Percentiles rank a stretch among this genome's conserved stretches.
Evolutionary conservation across 371 early-diverging fungal genomes (phyloP).

Genomic region (Lichtheimia ornata): DNA sequence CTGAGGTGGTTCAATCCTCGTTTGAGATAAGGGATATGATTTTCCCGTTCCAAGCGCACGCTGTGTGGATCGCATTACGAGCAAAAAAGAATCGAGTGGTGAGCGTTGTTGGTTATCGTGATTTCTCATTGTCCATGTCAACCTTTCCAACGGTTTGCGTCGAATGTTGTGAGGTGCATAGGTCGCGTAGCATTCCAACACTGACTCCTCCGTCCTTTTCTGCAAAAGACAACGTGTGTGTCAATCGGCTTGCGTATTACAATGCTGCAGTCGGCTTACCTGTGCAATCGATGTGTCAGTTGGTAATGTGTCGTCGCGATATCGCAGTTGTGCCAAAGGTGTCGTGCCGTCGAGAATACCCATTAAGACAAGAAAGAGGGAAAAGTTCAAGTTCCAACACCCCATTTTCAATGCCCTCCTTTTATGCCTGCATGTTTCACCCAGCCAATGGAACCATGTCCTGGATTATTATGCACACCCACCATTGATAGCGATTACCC

Average conservation of each 20-base stretch:
- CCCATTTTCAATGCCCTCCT: too few species aligned
- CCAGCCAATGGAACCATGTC: too few species aligned
- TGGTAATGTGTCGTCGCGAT: conserved; percentile 49
- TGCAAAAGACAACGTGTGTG: neutral
- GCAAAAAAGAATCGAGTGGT: neutral
- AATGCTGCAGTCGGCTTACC: too few species aligned
- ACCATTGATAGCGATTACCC: too few species aligned
- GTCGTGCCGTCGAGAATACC: conserved; percentile 33
- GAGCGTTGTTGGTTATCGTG: neutral
- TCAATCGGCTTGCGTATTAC: too few species aligned
- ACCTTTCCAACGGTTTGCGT: conserved; percentile 27
- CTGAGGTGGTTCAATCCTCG: conserved; percentile 55
- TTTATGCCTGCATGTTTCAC: too few species aligned
- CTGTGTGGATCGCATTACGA: conserved; percentile 20
- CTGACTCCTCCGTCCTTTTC: conserved; percentile 38
- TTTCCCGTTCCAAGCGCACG: conserved; percentile 45
- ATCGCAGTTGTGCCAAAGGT: conserved; percentile 25
- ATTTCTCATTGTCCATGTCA: conserved; percentile 1
- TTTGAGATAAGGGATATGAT: conserved; percentile 62
- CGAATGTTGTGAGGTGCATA: conserved; percentile 34
- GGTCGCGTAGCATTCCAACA: conserved; percentile 32
- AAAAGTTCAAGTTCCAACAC: too few species aligned
- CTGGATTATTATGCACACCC: too few species aligned
- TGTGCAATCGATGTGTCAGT: conserved; percentile 57
- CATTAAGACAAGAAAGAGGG: conserved; percentile 11